A percentile compares a stretch with the other conserved stretches of the same genome.
Conservation (phyloP, 306 rosid species). For the Acacia acuminata region DNA sequence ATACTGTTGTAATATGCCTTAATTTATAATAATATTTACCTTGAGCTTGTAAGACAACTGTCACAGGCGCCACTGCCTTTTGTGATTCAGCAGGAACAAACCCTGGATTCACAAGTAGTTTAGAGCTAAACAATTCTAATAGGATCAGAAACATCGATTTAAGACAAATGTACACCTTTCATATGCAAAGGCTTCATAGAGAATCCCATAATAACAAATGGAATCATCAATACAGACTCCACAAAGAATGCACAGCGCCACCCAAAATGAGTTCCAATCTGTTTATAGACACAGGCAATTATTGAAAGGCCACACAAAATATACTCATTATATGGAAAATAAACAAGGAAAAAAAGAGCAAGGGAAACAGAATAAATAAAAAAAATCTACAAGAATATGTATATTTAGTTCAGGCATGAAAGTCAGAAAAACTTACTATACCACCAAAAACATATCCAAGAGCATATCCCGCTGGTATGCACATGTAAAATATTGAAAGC, state of each 20-base stretch:
- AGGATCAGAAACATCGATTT: neutral
- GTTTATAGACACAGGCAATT: constrained; percentile 26
- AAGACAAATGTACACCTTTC: constrained; percentile 60
- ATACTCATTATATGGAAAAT: neutral
- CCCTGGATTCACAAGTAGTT: constrained; percentile 50
- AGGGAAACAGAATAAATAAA: neutral
- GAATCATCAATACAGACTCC: constrained; percentile 7
- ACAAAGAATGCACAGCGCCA: neutral
- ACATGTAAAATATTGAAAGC: constrained; percentile 53
- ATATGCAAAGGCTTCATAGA: constrained; percentile 41
- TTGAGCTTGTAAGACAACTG: constrained; percentile 42
- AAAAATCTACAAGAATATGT: neutral
- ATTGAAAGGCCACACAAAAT: neutral
- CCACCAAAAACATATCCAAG: constrained; percentile 87
- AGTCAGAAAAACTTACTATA: constrained; percentile 53
- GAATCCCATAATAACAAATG: neutral
- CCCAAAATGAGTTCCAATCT: constrained; percentile 58
- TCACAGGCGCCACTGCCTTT: constrained; percentile 35
- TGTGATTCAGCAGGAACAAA: constrained; percentile 48
- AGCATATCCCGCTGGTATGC: constrained; percentile 85
- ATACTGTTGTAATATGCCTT: neutral
- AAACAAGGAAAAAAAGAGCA: neutral
- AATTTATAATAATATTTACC: constrained; percentile 38
- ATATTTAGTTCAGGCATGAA: constrained; percentile 14
- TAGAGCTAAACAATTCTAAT: constrained; percentile 20